Evolutionary conservation across 179 eudicot species (phyloP).

Genomic region (Silene vulgaris): DNA sequence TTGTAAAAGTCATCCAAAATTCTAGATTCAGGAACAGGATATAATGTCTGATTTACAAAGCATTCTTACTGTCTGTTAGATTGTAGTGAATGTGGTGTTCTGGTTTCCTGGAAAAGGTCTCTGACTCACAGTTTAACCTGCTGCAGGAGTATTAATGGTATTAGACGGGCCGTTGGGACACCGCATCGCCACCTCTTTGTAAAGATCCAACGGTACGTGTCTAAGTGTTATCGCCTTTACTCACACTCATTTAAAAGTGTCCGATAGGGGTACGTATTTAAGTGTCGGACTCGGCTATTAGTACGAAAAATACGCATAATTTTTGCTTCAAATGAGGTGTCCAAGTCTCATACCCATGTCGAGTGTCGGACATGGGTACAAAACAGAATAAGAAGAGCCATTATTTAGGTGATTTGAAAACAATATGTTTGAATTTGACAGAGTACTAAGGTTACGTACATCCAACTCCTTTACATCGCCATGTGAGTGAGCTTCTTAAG

Average conservation of each 20-base stretch:
- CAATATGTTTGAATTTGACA: not conserved
- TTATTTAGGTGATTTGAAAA: not conserved
- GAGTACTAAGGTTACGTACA: not conserved
- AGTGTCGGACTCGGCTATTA: too few relatives aligned
- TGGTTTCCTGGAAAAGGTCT: not conserved
- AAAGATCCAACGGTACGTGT: not conserved
- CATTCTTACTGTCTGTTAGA: conserved; percentile 14
- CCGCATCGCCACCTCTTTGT: not conserved
- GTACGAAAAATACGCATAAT: too few relatives aligned
- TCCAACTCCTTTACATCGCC: not conserved
- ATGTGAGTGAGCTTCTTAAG: not conserved
- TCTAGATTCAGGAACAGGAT: not conserved
- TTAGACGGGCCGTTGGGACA: not conserved
- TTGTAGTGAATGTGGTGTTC: conserved; percentile 13
- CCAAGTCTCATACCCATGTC: too few relatives aligned
- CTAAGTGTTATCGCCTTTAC: too few relatives aligned
- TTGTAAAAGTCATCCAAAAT: conserved; percentile 5
- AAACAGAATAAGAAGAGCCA: too few relatives aligned
- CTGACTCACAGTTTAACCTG: conserved; percentile 9
- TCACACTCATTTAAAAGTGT: too few relatives aligned
- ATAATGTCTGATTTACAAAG: conserved; percentile 11
- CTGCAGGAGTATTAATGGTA: not conserved
- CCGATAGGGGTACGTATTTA: too few relatives aligned
- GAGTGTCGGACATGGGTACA: too few relatives aligned
- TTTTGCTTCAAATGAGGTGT: too few relatives aligned